phyloP scores from a whole-genome alignment of 2,329 filamentous ascomycete species.

The Xylariaceae sp. region DNA sequence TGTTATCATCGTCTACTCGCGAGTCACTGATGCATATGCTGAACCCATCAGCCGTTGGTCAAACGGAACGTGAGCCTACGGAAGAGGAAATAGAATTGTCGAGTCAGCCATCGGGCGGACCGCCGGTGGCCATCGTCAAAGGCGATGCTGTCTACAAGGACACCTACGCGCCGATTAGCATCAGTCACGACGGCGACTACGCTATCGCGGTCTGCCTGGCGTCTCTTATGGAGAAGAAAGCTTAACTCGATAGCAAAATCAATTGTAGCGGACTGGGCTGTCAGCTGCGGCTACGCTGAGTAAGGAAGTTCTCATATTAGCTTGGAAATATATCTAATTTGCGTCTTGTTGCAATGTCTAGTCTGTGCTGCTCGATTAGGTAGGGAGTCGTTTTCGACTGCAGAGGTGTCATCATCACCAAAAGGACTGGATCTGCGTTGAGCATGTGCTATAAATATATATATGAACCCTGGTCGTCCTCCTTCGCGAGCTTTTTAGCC shows the following conservation, averaged over 20 bases:
- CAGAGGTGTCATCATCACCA: too few species aligned
- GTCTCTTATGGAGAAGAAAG: slow-evolving; percentile 4
- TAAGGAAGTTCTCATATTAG: too few species aligned
- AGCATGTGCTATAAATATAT: too few species aligned
- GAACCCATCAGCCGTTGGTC: neutral
- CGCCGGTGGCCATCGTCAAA: slow-evolving; percentile 49
- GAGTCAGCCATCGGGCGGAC: slow-evolving; percentile 38
- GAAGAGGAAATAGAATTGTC: neutral
- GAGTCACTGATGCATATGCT: slow-evolving; percentile 14
- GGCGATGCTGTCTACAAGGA: slow-evolving; percentile 35
- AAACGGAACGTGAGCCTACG: neutral
- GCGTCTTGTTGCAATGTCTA: too few species aligned
- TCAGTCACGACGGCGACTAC: slow-evolving; percentile 86
- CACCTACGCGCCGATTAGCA: slow-evolving; percentile 71
- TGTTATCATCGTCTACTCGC: too few species aligned
- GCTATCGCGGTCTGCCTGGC: slow-evolving; percentile 71
- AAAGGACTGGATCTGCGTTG: too few species aligned
- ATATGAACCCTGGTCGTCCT: too few species aligned
- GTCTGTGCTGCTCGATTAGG: too few species aligned
- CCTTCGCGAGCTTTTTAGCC: too few species aligned
- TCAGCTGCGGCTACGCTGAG: neutral
- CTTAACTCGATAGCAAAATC: neutral
- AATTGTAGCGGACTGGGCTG: neutral
- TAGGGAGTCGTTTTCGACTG: too few species aligned
- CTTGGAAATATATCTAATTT: too few species aligned